Base-by-base conservation (phyloP, 306 rosid species). In the Pueraria montana region DNA sequence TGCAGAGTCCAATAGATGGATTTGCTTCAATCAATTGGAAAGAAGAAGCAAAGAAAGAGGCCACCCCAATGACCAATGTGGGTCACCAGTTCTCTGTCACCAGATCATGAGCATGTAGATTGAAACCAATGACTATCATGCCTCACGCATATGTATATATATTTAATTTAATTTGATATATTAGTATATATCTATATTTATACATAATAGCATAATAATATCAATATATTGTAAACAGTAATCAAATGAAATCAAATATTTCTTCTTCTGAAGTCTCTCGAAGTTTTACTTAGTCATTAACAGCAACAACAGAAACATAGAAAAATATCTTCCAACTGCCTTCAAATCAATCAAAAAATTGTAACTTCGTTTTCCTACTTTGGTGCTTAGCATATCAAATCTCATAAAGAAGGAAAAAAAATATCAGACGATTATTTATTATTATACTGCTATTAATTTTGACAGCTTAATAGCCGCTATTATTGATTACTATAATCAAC, bases 51-150 rank as follows among this genome's bases (percentile, higher is more conserved):
- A 64, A 52, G 81, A 75, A 42, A 78, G 68, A 81, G 68, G 88
- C 27, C 79, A 50, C 64, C 43, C 82, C 78, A 81, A 84, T 81
- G 84, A 87, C 83, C 80, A 75, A 34, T 79, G 88, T 79, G 88
- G 88, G 85, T 82, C 90, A 87, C 70, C 55, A 59, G 71, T 73
- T 55, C 82, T 81, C 77, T 84, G 88, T 84, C 90, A 82, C 88
- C 83, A 85, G 88, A 84, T 67, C 86, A 74, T 84, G 80, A 87
- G 34, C 83, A 43, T 78, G 74, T 62, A 74, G 80, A 82, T 82
- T 87, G 77, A 76, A 79, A 78, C 86, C 80, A 82, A 84, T 85
- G 79, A 79, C 83, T 68, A 73, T 49, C 83, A 87, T 87, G 83
- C 77, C 58, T 78, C 86, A 78, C 84, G 30, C 80, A 42, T 56